Evolutionary conservation across 495 filamentous ascomycete genomes (phyloP).

Genomic region (Penicillium manginii): DNA sequence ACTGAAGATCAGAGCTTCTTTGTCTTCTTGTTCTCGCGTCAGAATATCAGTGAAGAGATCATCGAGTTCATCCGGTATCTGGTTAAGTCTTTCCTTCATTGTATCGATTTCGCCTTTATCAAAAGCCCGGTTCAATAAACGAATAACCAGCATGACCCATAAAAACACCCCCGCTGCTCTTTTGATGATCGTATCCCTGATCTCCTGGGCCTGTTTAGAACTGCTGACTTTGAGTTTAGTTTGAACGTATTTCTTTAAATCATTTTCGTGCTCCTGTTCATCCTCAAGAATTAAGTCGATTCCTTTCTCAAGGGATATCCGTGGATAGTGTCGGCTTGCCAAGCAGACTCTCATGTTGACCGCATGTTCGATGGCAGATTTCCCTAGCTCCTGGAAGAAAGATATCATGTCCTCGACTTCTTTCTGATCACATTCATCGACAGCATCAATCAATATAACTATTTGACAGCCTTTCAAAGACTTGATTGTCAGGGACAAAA

Average conservation of each 20-base stretch:
- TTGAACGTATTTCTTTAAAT: slow-evolving; percentile 1
- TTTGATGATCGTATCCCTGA: not conserved
- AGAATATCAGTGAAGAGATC: slow-evolving; percentile 6
- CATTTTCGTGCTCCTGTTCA: slow-evolving; percentile 3
- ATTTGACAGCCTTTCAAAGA: not conserved
- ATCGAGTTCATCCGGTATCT: slow-evolving; percentile 2
- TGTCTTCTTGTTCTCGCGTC: slow-evolving; percentile 2
- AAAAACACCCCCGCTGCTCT: slow-evolving; percentile 4
- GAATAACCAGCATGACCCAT: slow-evolving; percentile 2
- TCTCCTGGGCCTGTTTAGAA: not conserved
- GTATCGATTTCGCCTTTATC: not conserved
- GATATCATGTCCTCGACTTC: slow-evolving; percentile 3
- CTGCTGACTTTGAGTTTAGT: not conserved
- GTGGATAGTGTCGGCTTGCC: slow-evolving; percentile 5
- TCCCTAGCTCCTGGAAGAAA: not conserved
- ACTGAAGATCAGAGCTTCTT: slow-evolving; percentile 1
- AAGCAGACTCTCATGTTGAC: slow-evolving; percentile 3
- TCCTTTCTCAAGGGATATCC: not conserved
- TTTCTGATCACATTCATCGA: not conserved
- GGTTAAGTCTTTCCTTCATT: not conserved
- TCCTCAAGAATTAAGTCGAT: slow-evolving; percentile 2
- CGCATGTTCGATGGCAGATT: not conserved
- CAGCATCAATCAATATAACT: slow-evolving; percentile 1
- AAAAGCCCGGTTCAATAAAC: not conserved
- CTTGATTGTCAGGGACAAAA: slow-evolving; percentile 3